Conservation (phyloP, 352 stramenopile species). For the Phytophthora meadii region DNA sequence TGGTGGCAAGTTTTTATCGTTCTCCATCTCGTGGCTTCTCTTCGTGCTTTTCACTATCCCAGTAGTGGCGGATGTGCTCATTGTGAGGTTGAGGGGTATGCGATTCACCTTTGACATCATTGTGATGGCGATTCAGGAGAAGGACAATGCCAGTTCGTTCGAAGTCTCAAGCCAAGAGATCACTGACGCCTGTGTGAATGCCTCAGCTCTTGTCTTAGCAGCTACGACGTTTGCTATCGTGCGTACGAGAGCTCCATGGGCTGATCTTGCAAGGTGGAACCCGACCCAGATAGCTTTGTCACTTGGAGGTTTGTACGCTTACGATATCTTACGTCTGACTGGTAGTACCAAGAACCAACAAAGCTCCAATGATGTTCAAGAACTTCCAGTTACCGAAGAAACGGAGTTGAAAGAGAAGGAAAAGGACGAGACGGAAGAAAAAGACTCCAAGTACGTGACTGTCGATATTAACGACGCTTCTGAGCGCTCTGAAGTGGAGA, state of each 20-base stretch:
- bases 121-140: constrained; percentile 35
- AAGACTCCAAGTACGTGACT: constrained; percentile 7
- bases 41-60: constrained; percentile 32
- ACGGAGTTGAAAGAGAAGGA: not conserved
- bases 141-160: constrained; percentile 12
- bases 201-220: not conserved
- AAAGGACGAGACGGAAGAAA: not conserved
- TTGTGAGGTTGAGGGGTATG: constrained; percentile 39
- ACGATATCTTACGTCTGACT: constrained; percentile 1
- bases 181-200: constrained; percentile 11
- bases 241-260: constrained; percentile 11
- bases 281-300: constrained; percentile 1
- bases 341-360: constrained; percentile 1
- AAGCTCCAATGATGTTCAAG: not conserved
- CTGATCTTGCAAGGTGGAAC: constrained; percentile 23
- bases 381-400: not conserved
- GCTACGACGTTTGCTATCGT: constrained; percentile 16
- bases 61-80: constrained; percentile 41
- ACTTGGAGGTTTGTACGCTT: not conserved
- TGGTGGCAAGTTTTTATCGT: constrained; percentile 31
- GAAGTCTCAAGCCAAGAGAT: constrained; percentile 21
- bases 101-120: constrained; percentile 59
- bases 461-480: constrained; percentile 7
- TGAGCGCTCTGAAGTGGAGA: not conserved
- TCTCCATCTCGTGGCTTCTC: constrained; percentile 32